A percentile compares a stretch with the other conserved stretches of the same genome.
Evolutionary conservation across 164 flowering plant genomes (phyloP).

Genomic region (Piper betle): DNA sequence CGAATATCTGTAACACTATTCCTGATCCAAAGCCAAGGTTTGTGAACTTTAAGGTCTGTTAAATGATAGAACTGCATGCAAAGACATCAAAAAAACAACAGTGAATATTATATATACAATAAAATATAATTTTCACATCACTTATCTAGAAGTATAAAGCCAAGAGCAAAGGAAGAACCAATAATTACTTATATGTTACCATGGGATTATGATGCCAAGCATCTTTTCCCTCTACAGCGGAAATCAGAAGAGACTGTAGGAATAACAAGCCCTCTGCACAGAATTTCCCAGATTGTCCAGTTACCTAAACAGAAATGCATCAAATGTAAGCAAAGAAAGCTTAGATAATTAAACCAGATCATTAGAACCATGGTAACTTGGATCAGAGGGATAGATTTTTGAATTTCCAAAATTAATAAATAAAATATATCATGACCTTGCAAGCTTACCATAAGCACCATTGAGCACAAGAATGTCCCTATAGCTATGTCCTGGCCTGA

Average conservation of each 20-base stretch:
- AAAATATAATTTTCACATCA: neutral
- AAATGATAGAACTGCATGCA: slow-evolving; percentile 35
- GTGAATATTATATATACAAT: neutral
- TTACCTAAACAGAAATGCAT: slow-evolving; percentile 29
- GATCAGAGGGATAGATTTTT: no score
- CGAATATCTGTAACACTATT: slow-evolving; percentile 26
- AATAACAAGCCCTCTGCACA: slow-evolving; percentile 81
- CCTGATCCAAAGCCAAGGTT: slow-evolving; percentile 36
- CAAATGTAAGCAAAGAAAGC: no score
- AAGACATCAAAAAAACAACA: neutral
- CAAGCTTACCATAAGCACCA: slow-evolving; percentile 65
- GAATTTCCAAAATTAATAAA: no score
- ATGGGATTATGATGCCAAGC: slow-evolving; percentile 23
- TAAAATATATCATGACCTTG: no score
- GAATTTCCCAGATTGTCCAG: slow-evolving; percentile 64
- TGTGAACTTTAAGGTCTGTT: slow-evolving; percentile 41
- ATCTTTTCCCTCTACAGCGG: slow-evolving; percentile 30
- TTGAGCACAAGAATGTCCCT: slow-evolving; percentile 76
- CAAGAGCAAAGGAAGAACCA: neutral
- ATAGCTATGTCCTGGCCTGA: slow-evolving; percentile 66
- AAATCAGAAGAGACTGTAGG: slow-evolving; percentile 44
- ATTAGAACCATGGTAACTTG: neutral
- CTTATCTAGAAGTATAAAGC: neutral
- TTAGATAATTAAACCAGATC: no score
- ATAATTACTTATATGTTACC: slow-evolving; percentile 18